Evolutionary conservation across 345 rosid species (phyloP).

Genomic region (Boechera stricta): DNA sequence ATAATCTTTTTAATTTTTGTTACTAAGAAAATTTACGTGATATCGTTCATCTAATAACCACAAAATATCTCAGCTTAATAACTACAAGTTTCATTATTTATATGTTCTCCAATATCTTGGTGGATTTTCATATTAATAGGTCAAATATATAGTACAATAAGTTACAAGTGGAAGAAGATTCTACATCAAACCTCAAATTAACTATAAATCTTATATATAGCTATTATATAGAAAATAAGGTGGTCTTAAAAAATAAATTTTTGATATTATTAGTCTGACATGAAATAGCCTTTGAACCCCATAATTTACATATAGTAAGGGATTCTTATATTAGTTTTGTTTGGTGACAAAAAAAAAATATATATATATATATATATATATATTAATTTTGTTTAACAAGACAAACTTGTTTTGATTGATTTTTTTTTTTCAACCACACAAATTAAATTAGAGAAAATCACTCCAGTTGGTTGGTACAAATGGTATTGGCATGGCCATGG

Average conservation of each 20-base stretch:
- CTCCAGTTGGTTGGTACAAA: too few relatives aligned
- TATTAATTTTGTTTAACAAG: background rate
- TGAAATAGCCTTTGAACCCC: background rate
- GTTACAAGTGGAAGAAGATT: background rate
- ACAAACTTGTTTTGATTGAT: background rate
- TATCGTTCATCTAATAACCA: background rate
- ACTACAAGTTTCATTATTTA: background rate
- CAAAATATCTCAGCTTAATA: slow-evolving; percentile 13
- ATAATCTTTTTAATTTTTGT: slow-evolving; percentile 8
- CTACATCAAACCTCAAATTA: background rate
- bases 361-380: too few relatives aligned
- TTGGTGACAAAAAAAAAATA: too few relatives aligned
- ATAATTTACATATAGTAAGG: background rate
- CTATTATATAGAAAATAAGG: background rate
- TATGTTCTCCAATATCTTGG: background rate
- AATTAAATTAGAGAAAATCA: too few relatives aligned
- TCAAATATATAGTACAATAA: background rate
- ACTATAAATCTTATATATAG: background rate
- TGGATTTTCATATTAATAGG: background rate
- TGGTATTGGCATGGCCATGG: too few relatives aligned
- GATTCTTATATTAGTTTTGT: background rate
- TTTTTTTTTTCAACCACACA: background rate
- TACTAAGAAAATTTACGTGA: background rate
- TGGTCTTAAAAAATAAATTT: too few relatives aligned
- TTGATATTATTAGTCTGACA: background rate